Evolutionary conservation across 2,329 filamentous ascomycete genomes (phyloP), one percentile per base, ranked within the genome.

Genomic region (Calcarisporium arbuscula): DNA sequence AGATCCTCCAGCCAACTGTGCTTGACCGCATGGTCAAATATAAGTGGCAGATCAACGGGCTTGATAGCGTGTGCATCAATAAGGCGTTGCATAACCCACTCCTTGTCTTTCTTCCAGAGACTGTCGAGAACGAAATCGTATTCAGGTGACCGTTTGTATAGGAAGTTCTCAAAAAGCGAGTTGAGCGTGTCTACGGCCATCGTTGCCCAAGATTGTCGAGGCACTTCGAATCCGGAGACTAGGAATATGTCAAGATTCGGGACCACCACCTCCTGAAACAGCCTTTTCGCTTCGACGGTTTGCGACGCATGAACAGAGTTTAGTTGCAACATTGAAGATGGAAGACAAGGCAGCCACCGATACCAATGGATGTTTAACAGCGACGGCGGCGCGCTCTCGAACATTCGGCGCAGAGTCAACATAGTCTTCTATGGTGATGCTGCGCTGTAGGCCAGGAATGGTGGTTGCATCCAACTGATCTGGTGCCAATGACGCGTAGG

Each of bases 71-170:
- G 86, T 32, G 94, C 82, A 26, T 81, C 82, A 56, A 90, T 78
- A 21, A 98, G 76, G 39, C 85, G 79, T 44, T 81, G 76, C 8
- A 82, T 81, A 12, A 96, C 84, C 83, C 88, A 96, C 15, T 82
- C 74, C 46, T 81, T 85, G 54, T 96, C 87, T 53, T 92, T 88
- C 47, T 83, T 81, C 89, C 90, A 96, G 6, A 95, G 65, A 39
- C 87, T 89, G 53, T 95, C 82, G 38, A 98, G 74, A 11, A 95
- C 90, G 43, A 95, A 94, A 45, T 89, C 81, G 55, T 86, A 84
- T 36, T 89, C 77, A 5, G 80, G 72, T 9, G 87, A 79, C 36
- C 80, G 75, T 57, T 89, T 89, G 51, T 80, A 74, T 19, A 95
- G 69, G 54, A 94, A 95, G 9, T 84, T 83, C 33, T 85, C 80